phyloP scores from a whole-genome alignment of 2,329 filamentous ascomycete species.

The Hansfordia pulvinata region DNA sequence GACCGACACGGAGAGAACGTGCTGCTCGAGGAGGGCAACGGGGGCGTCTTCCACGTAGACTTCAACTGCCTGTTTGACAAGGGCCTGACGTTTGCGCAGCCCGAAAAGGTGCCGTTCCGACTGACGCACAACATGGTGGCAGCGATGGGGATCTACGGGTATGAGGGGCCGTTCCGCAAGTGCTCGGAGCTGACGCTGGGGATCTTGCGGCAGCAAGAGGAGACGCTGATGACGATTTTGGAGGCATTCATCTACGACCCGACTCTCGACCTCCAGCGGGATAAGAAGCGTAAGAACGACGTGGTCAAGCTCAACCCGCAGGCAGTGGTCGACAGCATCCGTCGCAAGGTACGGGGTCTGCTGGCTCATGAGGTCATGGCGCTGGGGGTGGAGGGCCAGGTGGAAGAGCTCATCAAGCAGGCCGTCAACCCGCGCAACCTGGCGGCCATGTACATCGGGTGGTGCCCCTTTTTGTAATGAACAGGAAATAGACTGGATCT shows the following conservation, averaged over 20 bases:
- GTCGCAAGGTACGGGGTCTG: conserved; percentile 73
- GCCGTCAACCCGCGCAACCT: conserved; percentile 71
- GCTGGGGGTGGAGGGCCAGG: conserved; percentile 88
- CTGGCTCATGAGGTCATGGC: conserved; percentile 82
- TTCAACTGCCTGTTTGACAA: conserved; percentile 99
- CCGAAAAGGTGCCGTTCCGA: conserved; percentile 89
- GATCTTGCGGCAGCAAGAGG: conserved; percentile 79
- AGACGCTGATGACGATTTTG: conserved; percentile 92
- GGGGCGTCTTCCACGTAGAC: conserved; percentile 92
- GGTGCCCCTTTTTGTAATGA: conserved; percentile 55
- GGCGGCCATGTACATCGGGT: conserved; percentile 93
- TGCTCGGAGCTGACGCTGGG: conserved; percentile 80
- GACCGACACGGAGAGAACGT: conserved; percentile 98
- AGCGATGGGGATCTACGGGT: conserved; percentile 89
- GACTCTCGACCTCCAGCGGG: conserved; percentile 75
- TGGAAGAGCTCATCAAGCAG: conserved; percentile 85
- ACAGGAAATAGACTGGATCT: too few species aligned
- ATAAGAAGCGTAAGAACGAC: conserved; percentile 46
- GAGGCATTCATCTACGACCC: conserved; percentile 97
- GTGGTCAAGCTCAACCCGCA: conserved; percentile 39
- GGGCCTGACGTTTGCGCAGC: conserved; percentile 86
- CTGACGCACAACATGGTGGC: conserved; percentile 98
- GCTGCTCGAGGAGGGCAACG: conserved; percentile 82
- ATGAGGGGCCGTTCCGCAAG: conserved; percentile 84
- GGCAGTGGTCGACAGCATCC: conserved; percentile 81